A percentile compares a stretch with the other conserved stretches of the same genome.
Evolutionary conservation across 2,329 filamentous ascomycete species (phyloP).

Genomic region (Trichoderma cornu-damae): DNA sequence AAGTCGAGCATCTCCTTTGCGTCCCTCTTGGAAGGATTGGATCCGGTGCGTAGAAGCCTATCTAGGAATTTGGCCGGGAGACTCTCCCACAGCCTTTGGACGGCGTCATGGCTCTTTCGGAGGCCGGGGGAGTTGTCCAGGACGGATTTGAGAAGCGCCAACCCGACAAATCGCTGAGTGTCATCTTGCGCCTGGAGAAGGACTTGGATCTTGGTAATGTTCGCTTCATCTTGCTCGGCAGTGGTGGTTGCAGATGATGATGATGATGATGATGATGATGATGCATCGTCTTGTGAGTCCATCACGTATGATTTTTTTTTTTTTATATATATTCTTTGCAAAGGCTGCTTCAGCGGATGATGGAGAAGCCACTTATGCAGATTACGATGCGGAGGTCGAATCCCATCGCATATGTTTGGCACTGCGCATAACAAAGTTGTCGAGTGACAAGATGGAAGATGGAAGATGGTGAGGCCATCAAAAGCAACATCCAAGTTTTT

Average conservation of each 20-base stretch:
- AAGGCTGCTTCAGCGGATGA: not conserved
- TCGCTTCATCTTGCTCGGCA: conserved; percentile 21
- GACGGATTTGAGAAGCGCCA: conserved; percentile 61
- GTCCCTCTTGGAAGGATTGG: conserved; percentile 39
- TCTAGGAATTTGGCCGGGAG: conserved; percentile 61
- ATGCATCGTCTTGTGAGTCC: conserved; percentile 3
- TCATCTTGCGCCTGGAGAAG: conserved; percentile 58
- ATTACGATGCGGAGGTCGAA: no score
- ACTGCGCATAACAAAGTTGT: no score
- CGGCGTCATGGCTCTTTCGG: conserved; percentile 40
- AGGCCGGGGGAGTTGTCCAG: conserved; percentile 56
- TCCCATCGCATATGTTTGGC: not conserved
- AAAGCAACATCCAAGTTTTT: no score
- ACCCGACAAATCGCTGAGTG: conserved; percentile 62
- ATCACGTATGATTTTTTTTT: not conserved
- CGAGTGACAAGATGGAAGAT: not conserved
- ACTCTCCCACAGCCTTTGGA: conserved; percentile 53
- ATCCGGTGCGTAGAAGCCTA: conserved; percentile 54
- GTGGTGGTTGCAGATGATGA: conserved; percentile 2
- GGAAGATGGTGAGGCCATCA: not conserved
- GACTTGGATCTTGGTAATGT: conserved; percentile 45
- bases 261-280: conserved; percentile 7
- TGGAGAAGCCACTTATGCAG: not conserved
- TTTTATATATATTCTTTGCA: no score
- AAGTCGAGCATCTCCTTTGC: conserved; percentile 58